Evolutionary conservation across 2,329 filamentous ascomycete genomes (phyloP).

Genomic region (Neonectria coccinea): DNA sequence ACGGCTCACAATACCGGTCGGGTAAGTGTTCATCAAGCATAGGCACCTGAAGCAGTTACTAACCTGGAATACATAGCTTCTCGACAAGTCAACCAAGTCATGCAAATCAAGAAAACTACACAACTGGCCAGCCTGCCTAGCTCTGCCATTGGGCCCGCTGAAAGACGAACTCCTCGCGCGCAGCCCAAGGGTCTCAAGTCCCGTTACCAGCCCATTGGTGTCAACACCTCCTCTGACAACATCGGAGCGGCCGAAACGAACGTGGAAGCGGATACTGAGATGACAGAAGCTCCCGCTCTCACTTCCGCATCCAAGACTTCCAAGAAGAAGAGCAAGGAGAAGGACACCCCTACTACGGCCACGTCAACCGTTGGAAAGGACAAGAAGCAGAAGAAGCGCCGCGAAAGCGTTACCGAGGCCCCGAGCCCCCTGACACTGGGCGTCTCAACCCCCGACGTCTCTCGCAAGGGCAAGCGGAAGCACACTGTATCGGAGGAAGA

Average conservation of each 20-base stretch:
- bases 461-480: slow-evolving; percentile 54
- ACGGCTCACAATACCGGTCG: slow-evolving; percentile 65
- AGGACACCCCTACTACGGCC: slow-evolving; percentile 29
- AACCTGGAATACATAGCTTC: slow-evolving; percentile 37
- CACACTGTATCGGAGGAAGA: slow-evolving; percentile 54
- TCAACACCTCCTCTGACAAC: slow-evolving; percentile 50
- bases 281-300: slow-evolving; percentile 54
- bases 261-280: slow-evolving; percentile 59
- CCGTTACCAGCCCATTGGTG: slow-evolving; percentile 75
- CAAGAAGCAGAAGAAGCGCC: slow-evolving; percentile 49
- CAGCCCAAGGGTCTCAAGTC: slow-evolving; percentile 77
- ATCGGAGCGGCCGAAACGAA: slow-evolving; percentile 60
- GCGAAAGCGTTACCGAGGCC: slow-evolving; percentile 24
- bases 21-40: slow-evolving; percentile 56
- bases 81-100: slow-evolving; percentile 65
- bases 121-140: slow-evolving; percentile 53
- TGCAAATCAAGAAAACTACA: slow-evolving; percentile 74
- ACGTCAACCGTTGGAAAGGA: slow-evolving; percentile 42
- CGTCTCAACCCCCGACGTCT: slow-evolving; percentile 37
- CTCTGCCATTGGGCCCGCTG: slow-evolving; percentile 55
- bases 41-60: slow-evolving; percentile 23
- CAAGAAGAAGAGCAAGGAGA: slow-evolving; percentile 49
- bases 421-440: slow-evolving; percentile 33
- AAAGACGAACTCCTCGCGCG: slow-evolving; percentile 65
- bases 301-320: slow-evolving; percentile 37